Base-by-base conservation (phyloP, 1,139 yeast species). In the Hansenula sp. region DNA sequence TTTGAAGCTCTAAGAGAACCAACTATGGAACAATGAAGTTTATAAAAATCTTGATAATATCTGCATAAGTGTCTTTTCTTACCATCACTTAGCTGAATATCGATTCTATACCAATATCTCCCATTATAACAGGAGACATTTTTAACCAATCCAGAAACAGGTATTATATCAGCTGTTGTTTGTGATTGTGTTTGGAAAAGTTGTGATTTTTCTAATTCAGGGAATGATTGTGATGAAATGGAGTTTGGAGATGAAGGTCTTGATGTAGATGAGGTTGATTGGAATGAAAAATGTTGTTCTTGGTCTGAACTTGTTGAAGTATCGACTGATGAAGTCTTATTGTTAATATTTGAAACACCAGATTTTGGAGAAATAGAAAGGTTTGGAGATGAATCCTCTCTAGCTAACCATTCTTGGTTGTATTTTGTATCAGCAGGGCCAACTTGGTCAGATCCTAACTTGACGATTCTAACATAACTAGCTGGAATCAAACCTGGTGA, bases 401-500 rank as follows among this genome's bases (percentile, higher is more conserved):
- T 18, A 19, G 40, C 40, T 30, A 37, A 37, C 40, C 40, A 35
- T 25, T 24, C 27, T 15, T 27, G 27, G 25, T 35, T 25, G 9
- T 13, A 16, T 11, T 21, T 33, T 2, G 15, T 17, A 39, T 39
- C 36, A 11, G 11, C 9, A 11, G 11, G 4, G 10, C 27, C 18
- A 13, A 25, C 18, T 17, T 24, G 9, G 7, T 49, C 66, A 8
- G 59, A 52, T 43, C 67, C 63, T 52, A 71, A 59, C 53, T 69
- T 79, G 37, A 76, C 71, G 38, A 76, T 70, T 49, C 70, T 72
- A 16, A 78, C 83, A 52, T 74, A 76, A 41, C 74, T 67, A 6
- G 74, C 76, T 0, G 87, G 85, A 4, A 80, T 77, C 53, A 80
- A 66, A 1, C 86, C 86, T 0, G 82, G 79, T 1, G 75, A 76